phyloP scores from a whole-genome alignment of 2,329 filamentous ascomycete species.

The Metarhizium robertsii region DNA sequence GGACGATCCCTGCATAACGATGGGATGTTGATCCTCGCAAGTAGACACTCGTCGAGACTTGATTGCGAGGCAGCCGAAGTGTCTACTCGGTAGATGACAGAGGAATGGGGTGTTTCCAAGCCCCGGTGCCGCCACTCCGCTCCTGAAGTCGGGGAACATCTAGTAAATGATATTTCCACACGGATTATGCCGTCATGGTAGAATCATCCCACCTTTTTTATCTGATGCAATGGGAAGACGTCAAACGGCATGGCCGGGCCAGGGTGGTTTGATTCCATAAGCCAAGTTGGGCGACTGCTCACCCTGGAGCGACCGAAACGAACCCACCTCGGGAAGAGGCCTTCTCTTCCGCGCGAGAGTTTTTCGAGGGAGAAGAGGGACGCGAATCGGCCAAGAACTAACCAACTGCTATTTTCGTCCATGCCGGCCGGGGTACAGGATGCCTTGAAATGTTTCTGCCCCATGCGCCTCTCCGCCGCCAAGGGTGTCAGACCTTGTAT shows the following conservation, averaged over 20 bases:
- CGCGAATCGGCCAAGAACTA: too few relatives aligned
- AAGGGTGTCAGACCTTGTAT: neutral
- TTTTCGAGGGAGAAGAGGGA: neutral
- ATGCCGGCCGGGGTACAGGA: neutral
- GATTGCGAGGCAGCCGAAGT: neutral
- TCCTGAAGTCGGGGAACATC: neutral
- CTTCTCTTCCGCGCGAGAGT: neutral
- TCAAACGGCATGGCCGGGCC: neutral
- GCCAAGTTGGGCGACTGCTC: too few relatives aligned
- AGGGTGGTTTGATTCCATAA: neutral
- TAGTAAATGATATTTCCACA: neutral
- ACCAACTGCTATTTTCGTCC: neutral
- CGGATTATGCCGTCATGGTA: neutral
- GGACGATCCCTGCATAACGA: neutral
- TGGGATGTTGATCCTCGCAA: neutral
- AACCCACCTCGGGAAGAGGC: neutral
- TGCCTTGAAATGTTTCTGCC: neutral
- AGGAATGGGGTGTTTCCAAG: neutral
- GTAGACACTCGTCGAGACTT: neutral
- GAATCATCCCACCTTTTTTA: neutral
- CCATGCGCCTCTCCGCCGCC: neutral
- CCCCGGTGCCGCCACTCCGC: too few relatives aligned
- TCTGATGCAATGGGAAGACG: neutral
- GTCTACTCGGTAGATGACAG: neutral
- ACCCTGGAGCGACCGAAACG: too few relatives aligned